Evolutionary conservation across 148 eudicot species (phyloP).

Genomic region (Oxyria digyna): DNA sequence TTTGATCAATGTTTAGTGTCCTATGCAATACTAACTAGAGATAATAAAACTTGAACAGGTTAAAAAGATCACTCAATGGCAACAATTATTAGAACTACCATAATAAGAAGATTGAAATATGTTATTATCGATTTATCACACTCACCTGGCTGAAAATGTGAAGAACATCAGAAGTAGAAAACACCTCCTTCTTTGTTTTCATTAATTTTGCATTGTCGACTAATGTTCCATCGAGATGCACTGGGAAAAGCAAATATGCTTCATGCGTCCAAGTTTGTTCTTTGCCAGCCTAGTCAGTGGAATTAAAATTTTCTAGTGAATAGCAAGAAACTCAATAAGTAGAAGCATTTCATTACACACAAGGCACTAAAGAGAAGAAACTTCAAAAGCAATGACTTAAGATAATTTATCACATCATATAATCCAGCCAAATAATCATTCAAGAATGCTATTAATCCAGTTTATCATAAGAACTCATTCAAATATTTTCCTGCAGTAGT

Average conservation of each 20-base stretch:
- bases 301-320: constrained; percentile 4
- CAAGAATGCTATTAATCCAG: not conserved
- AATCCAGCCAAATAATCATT: not conserved
- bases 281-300: constrained; percentile 40
- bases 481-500: not conserved
- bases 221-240: constrained; percentile 84
- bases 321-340: not conserved
- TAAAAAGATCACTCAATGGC: not conserved
- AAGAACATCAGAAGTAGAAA: constrained; percentile 74
- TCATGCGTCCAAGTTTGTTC: constrained; percentile 86
- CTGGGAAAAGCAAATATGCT: constrained; percentile 92
- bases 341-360: not conserved
- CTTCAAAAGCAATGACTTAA: not conserved
- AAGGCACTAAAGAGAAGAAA: not conserved
- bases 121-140: not conserved
- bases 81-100: not conserved
- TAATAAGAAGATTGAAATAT: not conserved
- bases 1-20: not conserved
- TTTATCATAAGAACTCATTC: not conserved
- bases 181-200: constrained; percentile 81
- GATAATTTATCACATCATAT: not conserved
- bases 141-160: constrained; percentile 85
- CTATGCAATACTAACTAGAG: not conserved
- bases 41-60: not conserved
- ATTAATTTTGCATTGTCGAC: constrained; percentile 54